A percentile compares a stretch with the other conserved stretches of the same genome.
Conservation (phyloP, 768 basidiomycete genomes). For the Tricholomella constricta region DNA sequence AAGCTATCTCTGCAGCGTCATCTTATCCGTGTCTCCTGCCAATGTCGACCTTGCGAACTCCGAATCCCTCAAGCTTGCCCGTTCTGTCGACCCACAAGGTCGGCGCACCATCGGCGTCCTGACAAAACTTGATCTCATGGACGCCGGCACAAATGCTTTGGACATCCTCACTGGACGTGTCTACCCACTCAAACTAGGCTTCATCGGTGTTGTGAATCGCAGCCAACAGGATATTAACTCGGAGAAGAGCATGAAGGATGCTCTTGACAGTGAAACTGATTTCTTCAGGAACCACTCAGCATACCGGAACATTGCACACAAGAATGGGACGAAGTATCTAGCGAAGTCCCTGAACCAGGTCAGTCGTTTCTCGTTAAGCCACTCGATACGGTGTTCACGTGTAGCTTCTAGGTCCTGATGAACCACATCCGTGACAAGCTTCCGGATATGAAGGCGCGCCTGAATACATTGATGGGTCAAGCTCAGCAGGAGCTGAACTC, state of each 20-base stretch:
- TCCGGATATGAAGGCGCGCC: constrained; percentile 97
- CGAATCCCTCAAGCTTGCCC: constrained; percentile 94
- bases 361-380: constrained; percentile 18
- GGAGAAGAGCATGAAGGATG: constrained; percentile 83
- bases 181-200: constrained; percentile 97
- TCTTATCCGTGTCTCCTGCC: constrained; percentile 94
- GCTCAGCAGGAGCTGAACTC: constrained; percentile 97
- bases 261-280: constrained; percentile 81
- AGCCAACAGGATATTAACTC: constrained; percentile 97
- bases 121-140: constrained; percentile 98
- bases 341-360: constrained; percentile 95
- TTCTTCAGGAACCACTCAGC: constrained; percentile 91
- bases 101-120: constrained; percentile 95
- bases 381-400: too few relatives aligned
- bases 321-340: constrained; percentile 95
- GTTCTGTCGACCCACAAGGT: constrained; percentile 93
- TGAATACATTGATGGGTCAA: constrained; percentile 98
- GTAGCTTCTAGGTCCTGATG: constrained; percentile 70
- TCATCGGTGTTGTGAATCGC: constrained; percentile 97
- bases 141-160: constrained; percentile 96
- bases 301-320: constrained; percentile 94
- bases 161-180: constrained; percentile 96
- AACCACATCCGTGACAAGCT: constrained; percentile 98
- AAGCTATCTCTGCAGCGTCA: constrained; percentile 58
- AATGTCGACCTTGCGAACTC: constrained; percentile 99